Conservation (phyloP, 129 eudicot species). For the Artemisia argyi region DNA sequence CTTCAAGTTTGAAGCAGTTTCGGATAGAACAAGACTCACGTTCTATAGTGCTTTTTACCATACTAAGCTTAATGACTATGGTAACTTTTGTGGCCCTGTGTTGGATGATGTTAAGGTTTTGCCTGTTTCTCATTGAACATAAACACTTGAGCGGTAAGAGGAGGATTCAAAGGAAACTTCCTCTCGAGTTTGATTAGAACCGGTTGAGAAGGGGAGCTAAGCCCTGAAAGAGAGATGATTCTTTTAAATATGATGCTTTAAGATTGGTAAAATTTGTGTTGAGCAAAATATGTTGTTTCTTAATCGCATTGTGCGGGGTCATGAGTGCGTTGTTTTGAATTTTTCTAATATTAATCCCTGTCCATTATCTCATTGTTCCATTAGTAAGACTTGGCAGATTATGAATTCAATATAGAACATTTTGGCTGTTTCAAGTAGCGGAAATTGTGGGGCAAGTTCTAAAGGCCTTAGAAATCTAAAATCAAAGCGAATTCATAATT, state of each 20-base stretch:
- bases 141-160: neutral
- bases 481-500: too few species aligned
- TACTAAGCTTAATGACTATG: conserved; percentile 53
- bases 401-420: too few species aligned
- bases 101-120: conserved; percentile 68
- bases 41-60: conserved; percentile 69
- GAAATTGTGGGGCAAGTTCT: too few species aligned
- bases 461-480: too few species aligned
- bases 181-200: too few species aligned
- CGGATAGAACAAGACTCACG: conserved; percentile 53
- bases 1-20: conserved; percentile 48
- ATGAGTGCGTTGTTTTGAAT: neutral
- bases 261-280: conserved; percentile 7
- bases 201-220: conserved; percentile 13
- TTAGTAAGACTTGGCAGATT: neutral
- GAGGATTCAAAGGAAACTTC: neutral
- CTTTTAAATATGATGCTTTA: neutral
- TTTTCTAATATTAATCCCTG: neutral
- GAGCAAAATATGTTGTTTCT: conserved; percentile 20
- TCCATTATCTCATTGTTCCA: neutral
- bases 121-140: conserved; percentile 24
- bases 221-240: neutral
- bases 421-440: too few species aligned
- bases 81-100: conserved; percentile 70
- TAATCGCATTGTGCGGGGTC: neutral